These are phyloP conservation scores for Coriolopsis trogii DNA, from an alignment of 1,284 basidiomycete genomes.

Conservation along the genomic window DNA sequence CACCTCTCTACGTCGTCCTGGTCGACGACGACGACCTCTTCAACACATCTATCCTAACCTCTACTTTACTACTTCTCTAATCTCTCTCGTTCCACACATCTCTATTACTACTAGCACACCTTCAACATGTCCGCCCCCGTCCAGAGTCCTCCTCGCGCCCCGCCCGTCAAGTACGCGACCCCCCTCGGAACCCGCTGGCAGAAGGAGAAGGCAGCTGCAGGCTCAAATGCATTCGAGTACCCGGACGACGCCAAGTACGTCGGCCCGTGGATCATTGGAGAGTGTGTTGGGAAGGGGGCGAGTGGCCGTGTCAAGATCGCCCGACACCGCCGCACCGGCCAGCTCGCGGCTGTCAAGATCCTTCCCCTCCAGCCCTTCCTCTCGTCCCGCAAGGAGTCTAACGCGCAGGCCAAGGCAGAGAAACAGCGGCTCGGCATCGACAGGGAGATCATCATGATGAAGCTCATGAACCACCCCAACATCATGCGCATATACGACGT, in stretches of 20 bases:
- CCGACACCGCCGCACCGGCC: conserved; percentile 84
- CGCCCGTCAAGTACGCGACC: conserved; percentile 66
- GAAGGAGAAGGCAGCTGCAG: conserved; percentile 79
- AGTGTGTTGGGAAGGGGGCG: conserved; percentile 94
- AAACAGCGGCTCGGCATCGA: conserved; percentile 94
- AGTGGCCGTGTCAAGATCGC: conserved; percentile 97
- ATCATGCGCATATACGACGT: conserved; percentile 97
- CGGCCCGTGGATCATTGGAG: conserved; percentile 87
- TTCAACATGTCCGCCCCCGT: conserved; percentile 16
- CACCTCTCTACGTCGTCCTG: conserved; percentile 21
- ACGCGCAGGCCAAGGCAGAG: conserved; percentile 79
- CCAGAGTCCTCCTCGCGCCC: conserved; percentile 64
- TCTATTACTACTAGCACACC: conserved; percentile 13
- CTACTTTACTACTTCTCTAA: conserved; percentile 5
- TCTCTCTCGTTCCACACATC: conserved; percentile 4
- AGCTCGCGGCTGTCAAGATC: conserved; percentile 98
- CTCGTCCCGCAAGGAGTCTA: conserved; percentile 75
- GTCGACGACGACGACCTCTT: conserved; percentile 18
- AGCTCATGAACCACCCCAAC: conserved; percentile 98
- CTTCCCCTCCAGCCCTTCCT: conserved; percentile 88
- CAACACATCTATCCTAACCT: conserved; percentile 4
- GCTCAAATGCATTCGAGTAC: conserved; percentile 67
- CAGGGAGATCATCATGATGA: conserved; percentile 99
- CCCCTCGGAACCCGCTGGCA: conserved; percentile 80
- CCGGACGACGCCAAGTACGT: conserved; percentile 75